phyloP scores from a whole-genome alignment of 176 grass and related monocot species.

The Paspalum vaginatum region DNA sequence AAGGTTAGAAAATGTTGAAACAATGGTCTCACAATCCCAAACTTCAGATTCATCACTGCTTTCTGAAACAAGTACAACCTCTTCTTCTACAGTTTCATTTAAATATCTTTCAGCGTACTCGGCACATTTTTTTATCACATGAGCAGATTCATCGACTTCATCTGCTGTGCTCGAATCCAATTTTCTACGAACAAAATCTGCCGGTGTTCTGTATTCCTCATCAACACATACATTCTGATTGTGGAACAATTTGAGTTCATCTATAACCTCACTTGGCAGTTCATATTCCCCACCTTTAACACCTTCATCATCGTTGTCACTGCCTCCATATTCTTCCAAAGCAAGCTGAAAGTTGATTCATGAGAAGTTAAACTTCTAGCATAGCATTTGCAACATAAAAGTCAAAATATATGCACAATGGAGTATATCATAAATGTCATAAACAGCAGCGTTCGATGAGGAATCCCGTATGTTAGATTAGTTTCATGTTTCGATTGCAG shows the following conservation, averaged over 20 bases:
- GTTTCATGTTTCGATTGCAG: too few relatives aligned
- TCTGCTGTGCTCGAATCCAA: conserved; percentile 40
- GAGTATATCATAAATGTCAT: background rate
- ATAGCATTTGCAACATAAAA: background rate
- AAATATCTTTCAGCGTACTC: conserved; percentile 80
- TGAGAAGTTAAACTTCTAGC: background rate
- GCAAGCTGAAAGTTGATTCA: conserved; percentile 55
- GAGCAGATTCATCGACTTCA: conserved; percentile 63
- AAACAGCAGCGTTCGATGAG: background rate
- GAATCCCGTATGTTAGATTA: background rate
- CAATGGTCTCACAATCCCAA: conserved; percentile 93
- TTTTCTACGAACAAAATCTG: conserved; percentile 58
- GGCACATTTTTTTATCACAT: conserved; percentile 70
- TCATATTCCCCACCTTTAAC: conserved; percentile 46
- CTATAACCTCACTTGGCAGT: conserved; percentile 52
- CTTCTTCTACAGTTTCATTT: conserved; percentile 65
- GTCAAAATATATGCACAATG: background rate
- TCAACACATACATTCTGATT: conserved; percentile 53
- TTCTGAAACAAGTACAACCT: conserved; percentile 64
- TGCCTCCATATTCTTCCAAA: conserved; percentile 75
- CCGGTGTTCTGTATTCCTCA: conserved; percentile 58
- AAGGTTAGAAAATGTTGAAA: conserved; percentile 88
- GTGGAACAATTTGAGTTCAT: conserved; percentile 64
- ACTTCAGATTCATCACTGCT: conserved; percentile 90
- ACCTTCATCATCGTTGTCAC: conserved; percentile 46